Percentiles rank a stretch among this genome's conserved stretches.
Conservation (phyloP, 192 early-diverging fungal species). For the Podila minutissima region DNA sequence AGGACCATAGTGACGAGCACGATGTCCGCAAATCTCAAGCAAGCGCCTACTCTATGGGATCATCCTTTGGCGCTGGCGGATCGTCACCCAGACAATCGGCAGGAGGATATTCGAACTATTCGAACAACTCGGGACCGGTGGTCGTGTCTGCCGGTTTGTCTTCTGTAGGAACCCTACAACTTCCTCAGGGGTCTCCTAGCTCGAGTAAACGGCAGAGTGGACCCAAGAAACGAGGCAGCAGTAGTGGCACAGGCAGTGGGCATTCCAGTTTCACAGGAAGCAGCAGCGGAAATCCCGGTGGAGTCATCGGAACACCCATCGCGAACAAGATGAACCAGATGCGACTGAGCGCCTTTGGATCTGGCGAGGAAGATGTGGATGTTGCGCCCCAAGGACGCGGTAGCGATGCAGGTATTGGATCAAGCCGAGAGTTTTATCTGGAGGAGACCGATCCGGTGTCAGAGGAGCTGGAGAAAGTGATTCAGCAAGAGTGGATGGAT, state of each 20-base stretch:
- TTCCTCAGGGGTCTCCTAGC: no score
- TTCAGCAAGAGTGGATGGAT: slow-evolving; percentile 39
- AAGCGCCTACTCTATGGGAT: slow-evolving; percentile 39
- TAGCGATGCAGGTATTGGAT: neutral
- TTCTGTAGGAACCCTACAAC: neutral
- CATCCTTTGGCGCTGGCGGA: slow-evolving; percentile 22
- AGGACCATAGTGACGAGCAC: neutral
- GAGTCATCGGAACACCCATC: neutral
- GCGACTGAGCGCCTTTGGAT: slow-evolving; percentile 32
- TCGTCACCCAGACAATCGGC: slow-evolving; percentile 15
- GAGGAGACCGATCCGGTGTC: neutral
- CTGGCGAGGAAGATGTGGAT: slow-evolving; percentile 13
- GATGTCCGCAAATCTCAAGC: slow-evolving; percentile 37
- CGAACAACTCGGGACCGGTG: slow-evolving; percentile 24
- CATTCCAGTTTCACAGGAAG: slow-evolving; percentile 3
- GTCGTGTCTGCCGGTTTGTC: slow-evolving; percentile 13
- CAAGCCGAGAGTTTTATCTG: slow-evolving; percentile 9
- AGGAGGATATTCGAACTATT: slow-evolving; percentile 43
- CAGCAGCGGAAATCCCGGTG: neutral
- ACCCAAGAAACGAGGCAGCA: slow-evolving; percentile 4
- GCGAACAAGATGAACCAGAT: slow-evolving; percentile 14
- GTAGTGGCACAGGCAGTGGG: neutral
- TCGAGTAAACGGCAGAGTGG: no score
- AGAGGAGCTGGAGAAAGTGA: slow-evolving; percentile 13
- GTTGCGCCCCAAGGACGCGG: neutral